Conservation (phyloP, 305 asterid genomes). For the Vinca major region DNA sequence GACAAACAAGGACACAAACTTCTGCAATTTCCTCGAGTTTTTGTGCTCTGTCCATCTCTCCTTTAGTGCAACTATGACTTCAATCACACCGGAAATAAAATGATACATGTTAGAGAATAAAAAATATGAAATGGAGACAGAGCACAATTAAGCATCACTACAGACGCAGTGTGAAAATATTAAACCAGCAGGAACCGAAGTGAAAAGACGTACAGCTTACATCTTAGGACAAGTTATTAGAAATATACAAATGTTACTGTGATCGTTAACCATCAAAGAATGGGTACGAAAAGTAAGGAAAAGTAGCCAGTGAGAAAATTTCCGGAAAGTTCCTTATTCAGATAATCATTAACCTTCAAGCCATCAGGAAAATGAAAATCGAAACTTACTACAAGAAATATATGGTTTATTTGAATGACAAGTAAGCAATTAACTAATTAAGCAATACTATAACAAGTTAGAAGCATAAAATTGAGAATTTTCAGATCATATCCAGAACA, state of each 20-base stretch:
- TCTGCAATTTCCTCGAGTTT: slow-evolving; percentile 42
- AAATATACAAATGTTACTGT: not conserved
- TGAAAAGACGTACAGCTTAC: not conserved
- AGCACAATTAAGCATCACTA: not conserved
- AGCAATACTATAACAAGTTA: not conserved
- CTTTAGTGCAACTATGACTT: slow-evolving; percentile 64
- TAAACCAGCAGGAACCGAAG: not conserved
- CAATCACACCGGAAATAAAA: slow-evolving; percentile 14
- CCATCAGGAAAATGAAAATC: not conserved
- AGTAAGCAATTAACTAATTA: not conserved
- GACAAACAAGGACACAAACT: slow-evolving; percentile 59
- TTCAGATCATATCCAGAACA: not conserved
- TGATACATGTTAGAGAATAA: not conserved
- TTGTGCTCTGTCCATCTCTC: slow-evolving; percentile 64
- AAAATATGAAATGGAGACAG: not conserved
- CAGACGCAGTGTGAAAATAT: not conserved
- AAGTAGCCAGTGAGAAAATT: not conserved
- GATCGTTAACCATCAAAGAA: not conserved
- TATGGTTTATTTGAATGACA: not conserved
- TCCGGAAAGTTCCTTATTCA: not conserved
- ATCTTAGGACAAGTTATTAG: not conserved
- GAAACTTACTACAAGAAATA: not conserved
- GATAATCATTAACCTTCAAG: not conserved
- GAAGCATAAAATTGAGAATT: not conserved
- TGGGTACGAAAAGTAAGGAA: not conserved